These are phyloP conservation scores for Paramecium sonneborni DNA, from an alignment of 73 alveolate species.

Conservation along the genomic window DNA sequence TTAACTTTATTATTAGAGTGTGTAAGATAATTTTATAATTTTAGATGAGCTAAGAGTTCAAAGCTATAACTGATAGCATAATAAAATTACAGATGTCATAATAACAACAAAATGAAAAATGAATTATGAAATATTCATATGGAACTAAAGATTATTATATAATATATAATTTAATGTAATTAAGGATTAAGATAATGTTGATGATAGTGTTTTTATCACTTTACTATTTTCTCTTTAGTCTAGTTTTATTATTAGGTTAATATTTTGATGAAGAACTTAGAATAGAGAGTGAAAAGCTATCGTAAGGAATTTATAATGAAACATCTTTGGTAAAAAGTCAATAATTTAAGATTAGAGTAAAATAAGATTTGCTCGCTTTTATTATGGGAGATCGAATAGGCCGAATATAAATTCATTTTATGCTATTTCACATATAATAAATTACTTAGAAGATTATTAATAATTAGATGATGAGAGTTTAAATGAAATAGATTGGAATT, in stretches of 20 bases:
- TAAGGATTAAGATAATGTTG: background rate
- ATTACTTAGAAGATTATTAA: background rate
- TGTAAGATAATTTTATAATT: background rate
- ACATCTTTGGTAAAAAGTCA: background rate
- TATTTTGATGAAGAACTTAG: background rate
- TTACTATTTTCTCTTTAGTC: background rate
- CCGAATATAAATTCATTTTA: background rate
- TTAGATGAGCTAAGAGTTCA: background rate
- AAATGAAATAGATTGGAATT: background rate
- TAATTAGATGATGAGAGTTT: background rate
- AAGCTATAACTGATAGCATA: background rate
- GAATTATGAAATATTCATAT: too few species aligned
- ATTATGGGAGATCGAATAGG: background rate
- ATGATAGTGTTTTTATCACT: constrained; percentile 9
- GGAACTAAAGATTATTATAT: background rate
- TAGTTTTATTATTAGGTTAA: background rate
- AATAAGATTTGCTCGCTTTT: background rate
- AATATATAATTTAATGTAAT: background rate
- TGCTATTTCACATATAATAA: background rate
- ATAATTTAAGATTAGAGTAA: background rate
- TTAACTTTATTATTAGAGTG: background rate
- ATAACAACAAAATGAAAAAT: background rate
- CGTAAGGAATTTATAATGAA: background rate
- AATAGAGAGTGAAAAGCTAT: background rate
- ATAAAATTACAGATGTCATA: too few species aligned